These are phyloP conservation scores for Wickerhamomyces subpelliculosus DNA, from an alignment of 805 yeast genomes.

Conservation along the genomic window DNA sequence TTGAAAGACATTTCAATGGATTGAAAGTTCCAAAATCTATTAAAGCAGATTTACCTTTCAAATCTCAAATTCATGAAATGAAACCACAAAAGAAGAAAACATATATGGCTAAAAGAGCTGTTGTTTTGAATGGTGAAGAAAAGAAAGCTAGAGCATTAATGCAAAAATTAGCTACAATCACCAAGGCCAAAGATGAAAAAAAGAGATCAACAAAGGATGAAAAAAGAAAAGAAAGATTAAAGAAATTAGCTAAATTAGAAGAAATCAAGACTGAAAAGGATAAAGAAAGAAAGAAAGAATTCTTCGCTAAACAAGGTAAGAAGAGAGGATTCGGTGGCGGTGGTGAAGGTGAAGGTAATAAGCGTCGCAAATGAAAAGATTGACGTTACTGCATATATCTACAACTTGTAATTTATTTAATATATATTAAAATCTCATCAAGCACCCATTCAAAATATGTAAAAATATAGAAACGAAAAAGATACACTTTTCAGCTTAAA, in stretches of 20 bases:
- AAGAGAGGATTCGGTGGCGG: slow-evolving; percentile 40
- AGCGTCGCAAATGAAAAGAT: slow-evolving; percentile 19
- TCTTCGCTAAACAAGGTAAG: slow-evolving; percentile 63
- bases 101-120: slow-evolving; percentile 86
- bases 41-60: slow-evolving; percentile 78
- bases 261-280: slow-evolving; percentile 68
- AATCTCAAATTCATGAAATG: slow-evolving; percentile 84
- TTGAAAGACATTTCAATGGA: slow-evolving; percentile 79
- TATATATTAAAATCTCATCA: too few relatives aligned
- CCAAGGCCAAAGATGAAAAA: slow-evolving; percentile 80
- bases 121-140: slow-evolving; percentile 86
- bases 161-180: slow-evolving; percentile 78
- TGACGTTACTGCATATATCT: too few relatives aligned
- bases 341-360: slow-evolving; percentile 23
- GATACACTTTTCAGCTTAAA: slow-evolving; percentile 34
- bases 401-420: too few relatives aligned
- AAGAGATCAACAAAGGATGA: slow-evolving; percentile 65
- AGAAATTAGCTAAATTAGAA: slow-evolving; percentile 69
- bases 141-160: slow-evolving; percentile 86
- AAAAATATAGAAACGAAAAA: neutral
- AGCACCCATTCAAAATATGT: too few relatives aligned
- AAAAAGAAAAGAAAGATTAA: slow-evolving; percentile 67
- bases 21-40: slow-evolving; percentile 78
- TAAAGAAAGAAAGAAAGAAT: slow-evolving; percentile 81
- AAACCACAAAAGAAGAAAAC: slow-evolving; percentile 80